Evolutionary conservation across 176 grass and related monocot species (phyloP).

Genomic region (Eremochloa ophiuroides): DNA sequence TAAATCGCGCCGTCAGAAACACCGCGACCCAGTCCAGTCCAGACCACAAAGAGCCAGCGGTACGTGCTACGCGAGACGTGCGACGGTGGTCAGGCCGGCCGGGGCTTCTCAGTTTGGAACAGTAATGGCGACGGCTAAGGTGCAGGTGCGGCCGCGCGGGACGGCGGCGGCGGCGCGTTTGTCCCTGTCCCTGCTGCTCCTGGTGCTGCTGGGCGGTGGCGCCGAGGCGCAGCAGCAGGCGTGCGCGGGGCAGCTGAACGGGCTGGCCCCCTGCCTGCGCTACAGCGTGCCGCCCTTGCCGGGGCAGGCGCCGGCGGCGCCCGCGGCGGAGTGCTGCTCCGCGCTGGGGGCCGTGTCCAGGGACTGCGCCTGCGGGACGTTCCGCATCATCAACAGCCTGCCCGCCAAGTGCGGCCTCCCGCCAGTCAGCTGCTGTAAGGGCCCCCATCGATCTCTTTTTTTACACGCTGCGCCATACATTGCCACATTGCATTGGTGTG

Average conservation of each 20-base stretch:
- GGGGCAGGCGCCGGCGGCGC: constrained; percentile 19
- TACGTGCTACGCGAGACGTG: neutral
- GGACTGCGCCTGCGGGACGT: constrained; percentile 59
- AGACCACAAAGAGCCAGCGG: neutral
- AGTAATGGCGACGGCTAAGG: neutral
- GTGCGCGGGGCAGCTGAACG: constrained; percentile 49
- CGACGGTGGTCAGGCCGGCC: neutral
- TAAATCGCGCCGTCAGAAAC: constrained; percentile 12
- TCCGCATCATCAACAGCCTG: constrained; percentile 73
- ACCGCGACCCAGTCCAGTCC: neutral
- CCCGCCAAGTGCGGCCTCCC: constrained; percentile 64
- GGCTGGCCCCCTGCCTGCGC: constrained; percentile 50
- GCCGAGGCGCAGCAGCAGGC: constrained; percentile 25
- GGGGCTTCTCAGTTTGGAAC: neutral
- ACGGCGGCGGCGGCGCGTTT: neutral
- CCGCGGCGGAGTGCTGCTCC: constrained; percentile 61
- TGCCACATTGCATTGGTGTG: neutral
- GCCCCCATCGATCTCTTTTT: neutral
- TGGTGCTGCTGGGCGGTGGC: neutral
- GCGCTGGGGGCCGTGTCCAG: constrained; percentile 41
- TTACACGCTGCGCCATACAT: no score
- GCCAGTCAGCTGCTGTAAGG: constrained; percentile 53
- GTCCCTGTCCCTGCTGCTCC: neutral
- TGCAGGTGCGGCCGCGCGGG: neutral
- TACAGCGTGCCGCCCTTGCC: constrained; percentile 55